These are phyloP conservation scores for Stipa capillata DNA, from an alignment of 176 grass and related monocot species.

Conservation along the genomic window DNA sequence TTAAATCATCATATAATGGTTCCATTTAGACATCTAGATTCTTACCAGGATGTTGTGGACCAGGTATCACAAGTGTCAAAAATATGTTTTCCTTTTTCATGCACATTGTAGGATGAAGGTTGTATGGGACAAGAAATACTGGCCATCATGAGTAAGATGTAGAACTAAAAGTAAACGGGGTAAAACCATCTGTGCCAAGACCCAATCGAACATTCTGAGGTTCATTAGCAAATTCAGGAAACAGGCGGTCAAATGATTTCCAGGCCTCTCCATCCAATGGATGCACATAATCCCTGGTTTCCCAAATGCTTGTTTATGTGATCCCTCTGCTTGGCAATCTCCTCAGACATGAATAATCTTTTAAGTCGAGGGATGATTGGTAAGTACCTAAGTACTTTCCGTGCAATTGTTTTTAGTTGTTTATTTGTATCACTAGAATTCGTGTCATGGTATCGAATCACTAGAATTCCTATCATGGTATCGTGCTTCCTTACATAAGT, in stretches of 20 bases:
- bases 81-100: not conserved
- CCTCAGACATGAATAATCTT: not conserved
- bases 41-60: no score
- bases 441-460: no score
- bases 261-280: no score
- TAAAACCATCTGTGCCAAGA: not conserved
- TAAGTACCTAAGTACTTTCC: not conserved
- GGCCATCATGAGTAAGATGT: no score
- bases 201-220: no score
- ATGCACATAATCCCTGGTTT: no score
- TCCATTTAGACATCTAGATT: not conserved
- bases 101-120: not conserved
- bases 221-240: not conserved
- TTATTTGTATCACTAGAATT: no score
- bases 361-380: not conserved
- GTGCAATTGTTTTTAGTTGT: not conserved
- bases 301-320: not conserved
- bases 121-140: not conserved
- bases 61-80: not conserved
- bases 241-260: not conserved
- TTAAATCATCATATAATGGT: not conserved
- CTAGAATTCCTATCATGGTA: not conserved
- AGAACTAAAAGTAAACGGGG: not conserved
- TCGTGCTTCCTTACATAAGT: not conserved
- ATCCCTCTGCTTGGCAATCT: not conserved